Evolutionary conservation across 2,329 filamentous ascomycete genomes (phyloP).

Genomic region (Phoma sp.): DNA sequence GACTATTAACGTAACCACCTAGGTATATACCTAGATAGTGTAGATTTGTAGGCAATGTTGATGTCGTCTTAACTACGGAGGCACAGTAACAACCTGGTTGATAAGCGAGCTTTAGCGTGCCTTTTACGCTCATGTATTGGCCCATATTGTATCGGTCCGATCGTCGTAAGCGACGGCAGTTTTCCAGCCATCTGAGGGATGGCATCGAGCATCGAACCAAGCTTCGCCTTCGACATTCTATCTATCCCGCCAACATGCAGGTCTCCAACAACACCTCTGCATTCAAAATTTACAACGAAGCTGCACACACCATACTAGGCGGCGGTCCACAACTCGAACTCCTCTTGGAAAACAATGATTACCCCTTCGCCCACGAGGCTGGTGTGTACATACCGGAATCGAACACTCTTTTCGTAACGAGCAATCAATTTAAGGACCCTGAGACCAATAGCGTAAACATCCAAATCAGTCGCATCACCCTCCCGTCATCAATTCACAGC

Average conservation of each 20-base stretch:
- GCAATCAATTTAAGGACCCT: constrained; percentile 40
- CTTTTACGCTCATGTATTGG: no score
- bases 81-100: no score
- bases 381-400: constrained; percentile 45
- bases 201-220: background rate
- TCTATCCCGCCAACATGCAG: background rate
- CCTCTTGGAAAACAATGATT: constrained; percentile 63
- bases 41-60: no score
- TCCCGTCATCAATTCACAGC: constrained; percentile 9
- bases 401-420: constrained; percentile 50
- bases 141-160: no score
- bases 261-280: constrained; percentile 6
- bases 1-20: no score
- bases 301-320: constrained; percentile 18
- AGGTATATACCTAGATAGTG: no score
- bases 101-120: no score
- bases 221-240: background rate
- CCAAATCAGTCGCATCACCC: constrained; percentile 25
- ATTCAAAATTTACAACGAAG: constrained; percentile 15
- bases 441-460: constrained; percentile 23
- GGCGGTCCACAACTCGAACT: constrained; percentile 17
- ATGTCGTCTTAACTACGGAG: no score
- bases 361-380: constrained; percentile 66
- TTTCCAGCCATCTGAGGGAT: no score
- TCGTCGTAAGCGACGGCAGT: no score